Evolutionary conservation across 2,329 filamentous ascomycete species (phyloP).

Genomic region (Magnaporthiopsis incrustans): DNA sequence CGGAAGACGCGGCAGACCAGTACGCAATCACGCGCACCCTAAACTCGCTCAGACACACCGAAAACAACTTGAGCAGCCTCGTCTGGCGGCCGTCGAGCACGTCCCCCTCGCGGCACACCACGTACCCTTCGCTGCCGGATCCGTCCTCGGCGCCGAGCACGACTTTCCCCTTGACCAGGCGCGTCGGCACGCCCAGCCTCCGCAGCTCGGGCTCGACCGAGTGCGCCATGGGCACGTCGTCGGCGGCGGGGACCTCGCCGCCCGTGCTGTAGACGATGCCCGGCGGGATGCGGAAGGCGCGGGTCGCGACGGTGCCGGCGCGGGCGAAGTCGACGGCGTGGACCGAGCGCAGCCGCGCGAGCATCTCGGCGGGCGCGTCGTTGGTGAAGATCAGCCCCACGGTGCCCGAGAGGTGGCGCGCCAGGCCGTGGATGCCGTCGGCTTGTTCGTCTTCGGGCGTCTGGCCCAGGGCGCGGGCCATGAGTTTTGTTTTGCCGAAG

Average conservation of each 20-base stretch:
- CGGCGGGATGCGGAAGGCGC: constrained; percentile 71
- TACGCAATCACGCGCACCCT: constrained; percentile 70
- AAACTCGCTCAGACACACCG: constrained; percentile 86
- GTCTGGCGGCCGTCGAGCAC: constrained; percentile 86
- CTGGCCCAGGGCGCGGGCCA: constrained; percentile 86
- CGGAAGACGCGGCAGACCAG: constrained; percentile 51
- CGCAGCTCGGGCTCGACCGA: constrained; percentile 85
- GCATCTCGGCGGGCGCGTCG: constrained; percentile 56
- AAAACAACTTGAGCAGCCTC: constrained; percentile 86
- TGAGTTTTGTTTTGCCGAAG: constrained; percentile 99
- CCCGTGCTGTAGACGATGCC: constrained; percentile 76
- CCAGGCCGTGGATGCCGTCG: constrained; percentile 65
- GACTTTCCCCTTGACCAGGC: constrained; percentile 81
- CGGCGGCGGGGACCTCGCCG: constrained; percentile 68
- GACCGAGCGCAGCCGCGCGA: constrained; percentile 64
- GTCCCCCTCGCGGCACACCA: constrained; percentile 78
- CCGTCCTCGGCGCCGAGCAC: constrained; percentile 57
- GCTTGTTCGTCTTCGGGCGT: constrained; percentile 72
- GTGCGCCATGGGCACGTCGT: constrained; percentile 83
- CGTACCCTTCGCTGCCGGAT: constrained; percentile 48
- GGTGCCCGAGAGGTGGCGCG: constrained; percentile 64
- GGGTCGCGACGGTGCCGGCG: constrained; percentile 67
- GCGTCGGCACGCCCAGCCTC: constrained; percentile 81
- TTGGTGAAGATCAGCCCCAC: constrained; percentile 89
- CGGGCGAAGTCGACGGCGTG: constrained; percentile 82